These are phyloP conservation scores for Hyphopichia buzzinii DNA, from an alignment of 1,139 yeast genomes.

Conservation along the genomic window DNA sequence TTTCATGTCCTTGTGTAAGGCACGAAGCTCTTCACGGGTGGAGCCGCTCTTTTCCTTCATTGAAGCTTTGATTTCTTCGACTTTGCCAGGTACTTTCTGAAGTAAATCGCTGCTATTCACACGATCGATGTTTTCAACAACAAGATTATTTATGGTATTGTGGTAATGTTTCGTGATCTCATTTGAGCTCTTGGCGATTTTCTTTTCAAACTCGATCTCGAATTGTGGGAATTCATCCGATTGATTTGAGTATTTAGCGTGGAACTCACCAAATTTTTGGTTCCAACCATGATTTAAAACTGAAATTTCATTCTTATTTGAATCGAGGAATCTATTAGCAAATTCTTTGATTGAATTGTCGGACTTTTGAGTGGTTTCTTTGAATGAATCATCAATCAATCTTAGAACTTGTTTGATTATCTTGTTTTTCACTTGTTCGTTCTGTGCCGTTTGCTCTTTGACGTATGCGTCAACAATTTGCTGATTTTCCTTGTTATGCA, in stretches of 20 bases:
- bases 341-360: constrained; percentile 1
- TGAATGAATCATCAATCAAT: constrained; percentile 4
- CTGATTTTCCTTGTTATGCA: not conserved
- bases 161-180: not conserved
- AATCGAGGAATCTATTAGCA: not conserved
- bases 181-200: not conserved
- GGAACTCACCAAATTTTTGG: not conserved
- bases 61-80: not conserved
- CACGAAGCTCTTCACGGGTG: constrained; percentile 2
- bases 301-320: constrained; percentile 2
- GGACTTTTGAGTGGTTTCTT: constrained; percentile 1
- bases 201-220: not conserved
- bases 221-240: not conserved
- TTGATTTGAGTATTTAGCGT: not conserved
- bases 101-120: not conserved
- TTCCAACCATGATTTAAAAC: not conserved
- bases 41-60: not conserved
- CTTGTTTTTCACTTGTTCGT: constrained; percentile 1
- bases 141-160: not conserved
- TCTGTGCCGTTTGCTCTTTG: not conserved
- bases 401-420: constrained; percentile 4
- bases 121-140: not conserved
- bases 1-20: not conserved
- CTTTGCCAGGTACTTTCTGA: not conserved
- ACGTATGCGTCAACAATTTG: constrained; percentile 2